phyloP scores from a whole-genome alignment of 1,284 basidiomycete species.

The Malassezia dermatis region DNA sequence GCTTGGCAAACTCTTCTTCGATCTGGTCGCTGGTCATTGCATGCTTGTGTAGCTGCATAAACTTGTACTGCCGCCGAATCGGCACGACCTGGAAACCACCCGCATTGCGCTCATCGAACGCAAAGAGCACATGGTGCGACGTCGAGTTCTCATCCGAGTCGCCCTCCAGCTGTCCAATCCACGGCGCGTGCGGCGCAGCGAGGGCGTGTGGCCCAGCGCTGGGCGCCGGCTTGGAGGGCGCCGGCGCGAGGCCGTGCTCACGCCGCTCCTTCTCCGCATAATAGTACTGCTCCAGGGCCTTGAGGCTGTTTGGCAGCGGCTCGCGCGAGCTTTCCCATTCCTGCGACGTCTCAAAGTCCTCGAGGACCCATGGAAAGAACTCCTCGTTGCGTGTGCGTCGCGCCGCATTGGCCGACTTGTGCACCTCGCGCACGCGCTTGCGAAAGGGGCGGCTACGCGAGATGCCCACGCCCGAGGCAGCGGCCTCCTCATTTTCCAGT shows the following conservation, averaged over 20 bases:
- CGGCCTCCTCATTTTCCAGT: slow-evolving; percentile 4
- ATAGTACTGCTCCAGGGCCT: slow-evolving; percentile 21
- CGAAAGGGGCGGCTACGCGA: slow-evolving; percentile 31
- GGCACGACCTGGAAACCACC: slow-evolving; percentile 46
- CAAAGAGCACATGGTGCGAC: slow-evolving; percentile 44
- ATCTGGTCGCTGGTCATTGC: slow-evolving; percentile 30
- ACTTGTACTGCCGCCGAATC: slow-evolving; percentile 42
- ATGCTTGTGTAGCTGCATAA: slow-evolving; percentile 40
- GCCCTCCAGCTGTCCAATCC: slow-evolving; percentile 46
- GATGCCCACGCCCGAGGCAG: slow-evolving; percentile 4
- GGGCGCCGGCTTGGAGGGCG: slow-evolving; percentile 19
- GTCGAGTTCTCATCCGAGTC: slow-evolving; percentile 33
- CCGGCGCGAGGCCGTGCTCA: slow-evolving; percentile 13
- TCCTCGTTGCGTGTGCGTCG: slow-evolving; percentile 43
- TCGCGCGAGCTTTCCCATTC: slow-evolving; percentile 40
- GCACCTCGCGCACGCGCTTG: slow-evolving; percentile 42
- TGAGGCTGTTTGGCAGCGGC: slow-evolving; percentile 28
- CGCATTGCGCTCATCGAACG: slow-evolving; percentile 40
- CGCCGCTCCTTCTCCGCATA: slow-evolving; percentile 12
- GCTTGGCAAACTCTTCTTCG: slow-evolving; percentile 29
- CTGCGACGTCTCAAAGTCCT: slow-evolving; percentile 42
- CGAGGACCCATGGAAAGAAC: slow-evolving; percentile 43
- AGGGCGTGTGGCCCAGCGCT: slow-evolving; percentile 5
- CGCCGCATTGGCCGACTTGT: slow-evolving; percentile 39
- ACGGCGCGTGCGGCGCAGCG: slow-evolving; percentile 34